Evolutionary conservation across 371 early-diverging fungal genomes (phyloP).

Genomic region (Conidiobolus coronatus): DNA sequence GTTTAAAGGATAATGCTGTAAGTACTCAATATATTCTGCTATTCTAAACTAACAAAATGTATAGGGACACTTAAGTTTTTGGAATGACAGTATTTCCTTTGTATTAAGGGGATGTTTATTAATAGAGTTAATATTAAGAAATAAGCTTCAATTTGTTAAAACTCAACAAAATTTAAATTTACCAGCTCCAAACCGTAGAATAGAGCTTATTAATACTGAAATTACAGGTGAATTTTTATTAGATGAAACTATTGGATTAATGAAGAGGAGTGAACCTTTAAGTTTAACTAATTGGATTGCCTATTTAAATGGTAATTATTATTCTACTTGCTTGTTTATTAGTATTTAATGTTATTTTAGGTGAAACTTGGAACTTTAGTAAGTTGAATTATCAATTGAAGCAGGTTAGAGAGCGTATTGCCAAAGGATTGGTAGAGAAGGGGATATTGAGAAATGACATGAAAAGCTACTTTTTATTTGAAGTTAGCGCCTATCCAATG

Average conservation of each 20-base stretch:
- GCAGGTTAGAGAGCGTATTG: constrained; percentile 88
- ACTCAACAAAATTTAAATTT: constrained; percentile 63
- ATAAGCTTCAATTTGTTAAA: constrained; percentile 65
- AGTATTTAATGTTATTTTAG: constrained; percentile 12
- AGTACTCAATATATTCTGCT: not conserved
- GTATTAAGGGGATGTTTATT: constrained; percentile 84
- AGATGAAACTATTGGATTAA: constrained; percentile 79
- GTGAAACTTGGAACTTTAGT: constrained; percentile 94
- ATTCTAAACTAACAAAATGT: not conserved
- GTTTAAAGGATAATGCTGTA: constrained; percentile 84
- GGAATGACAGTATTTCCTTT: constrained; percentile 96
- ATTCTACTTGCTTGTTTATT: not conserved
- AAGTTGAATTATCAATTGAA: constrained; percentile 91
- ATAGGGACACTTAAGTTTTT: constrained; percentile 85
- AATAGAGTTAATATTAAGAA: constrained; percentile 80
- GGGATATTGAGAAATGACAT: constrained; percentile 90
- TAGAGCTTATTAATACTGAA: constrained; percentile 61
- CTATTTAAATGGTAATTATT: constrained; percentile 65
- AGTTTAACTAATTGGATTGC: constrained; percentile 88
- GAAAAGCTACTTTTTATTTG: constrained; percentile 80
- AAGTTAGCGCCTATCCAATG: constrained; percentile 87
- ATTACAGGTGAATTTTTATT: constrained; percentile 85
- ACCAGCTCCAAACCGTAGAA: constrained; percentile 32
- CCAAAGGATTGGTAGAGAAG: constrained; percentile 92
- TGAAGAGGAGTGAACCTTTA: constrained; percentile 43